phyloP scores from a whole-genome alignment of 345 rosid genomes.

The Salix caprea region DNA sequence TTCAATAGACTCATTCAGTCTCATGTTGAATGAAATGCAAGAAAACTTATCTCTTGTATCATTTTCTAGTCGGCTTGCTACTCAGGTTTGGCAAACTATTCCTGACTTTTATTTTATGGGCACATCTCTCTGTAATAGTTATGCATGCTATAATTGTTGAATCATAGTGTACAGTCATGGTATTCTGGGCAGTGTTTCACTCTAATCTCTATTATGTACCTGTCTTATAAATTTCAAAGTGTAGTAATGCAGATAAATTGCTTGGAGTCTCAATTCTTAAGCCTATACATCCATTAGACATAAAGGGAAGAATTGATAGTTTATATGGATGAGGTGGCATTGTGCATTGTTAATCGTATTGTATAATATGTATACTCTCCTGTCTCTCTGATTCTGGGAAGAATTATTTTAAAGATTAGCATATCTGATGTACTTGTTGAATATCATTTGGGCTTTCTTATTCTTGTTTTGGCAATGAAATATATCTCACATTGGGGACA shows the following conservation, averaged over 20 bases:
- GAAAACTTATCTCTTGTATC: constrained; percentile 94
- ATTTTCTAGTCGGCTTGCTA: constrained; percentile 90
- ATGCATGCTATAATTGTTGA: neutral
- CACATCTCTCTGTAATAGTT: neutral
- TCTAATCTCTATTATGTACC: neutral
- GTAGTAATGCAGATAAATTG: neutral
- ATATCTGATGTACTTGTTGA: neutral
- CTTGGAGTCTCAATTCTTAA: neutral
- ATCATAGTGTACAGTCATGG: neutral
- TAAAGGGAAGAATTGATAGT: neutral
- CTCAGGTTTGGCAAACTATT: constrained; percentile 61
- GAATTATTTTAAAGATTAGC: neutral
- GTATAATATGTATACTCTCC: neutral
- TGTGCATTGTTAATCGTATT: neutral
- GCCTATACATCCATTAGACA: neutral
- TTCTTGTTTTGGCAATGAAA: neutral
- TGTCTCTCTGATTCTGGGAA: neutral
- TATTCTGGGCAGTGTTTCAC: neutral
- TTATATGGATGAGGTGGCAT: neutral
- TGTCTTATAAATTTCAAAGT: neutral
- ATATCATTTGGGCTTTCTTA: neutral
- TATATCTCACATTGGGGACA: no score
- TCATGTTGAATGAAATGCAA: constrained; percentile 93
- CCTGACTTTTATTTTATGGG: neutral
- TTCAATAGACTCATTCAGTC: constrained; percentile 69